A percentile compares a stretch with the other conserved stretches of the same genome.
phyloP scores from a whole-genome alignment of 2,329 filamentous ascomycete species.

The Penicillium sp. region DNA sequence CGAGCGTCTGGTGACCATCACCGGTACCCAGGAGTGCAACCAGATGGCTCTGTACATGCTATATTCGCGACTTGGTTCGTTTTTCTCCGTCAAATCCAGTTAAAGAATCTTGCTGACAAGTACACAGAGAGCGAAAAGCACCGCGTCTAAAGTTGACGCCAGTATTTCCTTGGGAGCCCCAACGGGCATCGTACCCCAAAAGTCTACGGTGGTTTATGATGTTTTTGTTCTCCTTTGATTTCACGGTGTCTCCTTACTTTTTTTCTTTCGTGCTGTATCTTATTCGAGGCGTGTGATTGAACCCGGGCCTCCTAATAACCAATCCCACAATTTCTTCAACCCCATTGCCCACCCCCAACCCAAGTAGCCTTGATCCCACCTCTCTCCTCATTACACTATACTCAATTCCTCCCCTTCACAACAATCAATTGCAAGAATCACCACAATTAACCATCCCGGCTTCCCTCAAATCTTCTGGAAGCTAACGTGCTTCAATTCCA shows the following conservation, averaged over 20 bases:
- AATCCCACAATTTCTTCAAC: slow-evolving; percentile 17
- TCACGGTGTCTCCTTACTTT: slow-evolving; percentile 15
- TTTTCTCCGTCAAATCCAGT: neutral
- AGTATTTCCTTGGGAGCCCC: slow-evolving; percentile 5
- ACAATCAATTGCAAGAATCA: neutral
- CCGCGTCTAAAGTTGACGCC: slow-evolving; percentile 53
- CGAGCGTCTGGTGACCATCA: slow-evolving; percentile 94
- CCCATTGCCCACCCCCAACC: slow-evolving; percentile 9
- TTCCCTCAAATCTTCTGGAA: slow-evolving; percentile 32
- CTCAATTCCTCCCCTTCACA: neutral
- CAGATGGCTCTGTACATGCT: slow-evolving; percentile 99
- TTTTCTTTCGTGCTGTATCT: slow-evolving; percentile 33
- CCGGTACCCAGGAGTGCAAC: slow-evolving; percentile 96
- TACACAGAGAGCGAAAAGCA: slow-evolving; percentile 71
- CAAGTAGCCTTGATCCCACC: slow-evolving; percentile 14
- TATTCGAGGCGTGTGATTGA: slow-evolving; percentile 30
- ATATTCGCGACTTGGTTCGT: slow-evolving; percentile 86
- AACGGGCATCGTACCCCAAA: slow-evolving; percentile 19
- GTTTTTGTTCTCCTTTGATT: slow-evolving; percentile 18
- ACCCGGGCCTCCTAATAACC: slow-evolving; percentile 23
- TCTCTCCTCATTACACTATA: neutral
- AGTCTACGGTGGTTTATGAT: slow-evolving; percentile 27
- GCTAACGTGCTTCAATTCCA: slow-evolving; percentile 48
- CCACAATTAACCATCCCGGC: neutral
- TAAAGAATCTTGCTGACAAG: slow-evolving; percentile 6